Evolutionary conservation across 345 rosid species (phyloP).

Genomic region (Boechera retrofracta): DNA sequence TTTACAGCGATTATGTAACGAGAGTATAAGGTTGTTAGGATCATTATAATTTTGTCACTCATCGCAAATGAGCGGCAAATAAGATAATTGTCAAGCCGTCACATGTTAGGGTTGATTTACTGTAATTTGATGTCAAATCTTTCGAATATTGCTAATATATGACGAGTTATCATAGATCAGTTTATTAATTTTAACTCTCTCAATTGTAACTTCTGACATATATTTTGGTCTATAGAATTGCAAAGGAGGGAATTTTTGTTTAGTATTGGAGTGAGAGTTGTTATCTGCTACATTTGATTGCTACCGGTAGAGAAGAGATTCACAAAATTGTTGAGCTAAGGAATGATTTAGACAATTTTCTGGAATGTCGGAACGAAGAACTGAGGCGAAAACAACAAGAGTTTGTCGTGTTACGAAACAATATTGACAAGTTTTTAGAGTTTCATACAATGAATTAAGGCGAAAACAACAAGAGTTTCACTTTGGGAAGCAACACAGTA

Average conservation of each 20-base stretch:
- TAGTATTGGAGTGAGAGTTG: slow-evolving; percentile 59
- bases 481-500: background rate
- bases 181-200: too few relatives aligned
- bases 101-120: too few relatives aligned
- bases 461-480: background rate
- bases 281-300: slow-evolving; percentile 58
- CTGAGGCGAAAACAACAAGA: slow-evolving; percentile 18
- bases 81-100: too few relatives aligned
- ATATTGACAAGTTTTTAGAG: slow-evolving; percentile 56
- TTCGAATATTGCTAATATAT: too few relatives aligned
- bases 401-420: slow-evolving; percentile 7
- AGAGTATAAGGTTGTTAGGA: too few relatives aligned
- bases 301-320: slow-evolving; percentile 64
- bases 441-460: slow-evolving; percentile 40
- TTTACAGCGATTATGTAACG: too few relatives aligned
- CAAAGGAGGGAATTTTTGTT: slow-evolving; percentile 45
- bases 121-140: too few relatives aligned
- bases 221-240: slow-evolving; percentile 30
- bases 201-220: background rate
- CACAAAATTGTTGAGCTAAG: slow-evolving; percentile 55
- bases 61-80: background rate
- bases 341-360: slow-evolving; percentile 58
- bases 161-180: too few relatives aligned
- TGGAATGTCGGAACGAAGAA: slow-evolving; percentile 50
- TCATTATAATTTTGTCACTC: background rate